These are phyloP conservation scores for Tylopilus felleus DNA, from an alignment of 768 basidiomycete genomes.

Conservation along the genomic window DNA sequence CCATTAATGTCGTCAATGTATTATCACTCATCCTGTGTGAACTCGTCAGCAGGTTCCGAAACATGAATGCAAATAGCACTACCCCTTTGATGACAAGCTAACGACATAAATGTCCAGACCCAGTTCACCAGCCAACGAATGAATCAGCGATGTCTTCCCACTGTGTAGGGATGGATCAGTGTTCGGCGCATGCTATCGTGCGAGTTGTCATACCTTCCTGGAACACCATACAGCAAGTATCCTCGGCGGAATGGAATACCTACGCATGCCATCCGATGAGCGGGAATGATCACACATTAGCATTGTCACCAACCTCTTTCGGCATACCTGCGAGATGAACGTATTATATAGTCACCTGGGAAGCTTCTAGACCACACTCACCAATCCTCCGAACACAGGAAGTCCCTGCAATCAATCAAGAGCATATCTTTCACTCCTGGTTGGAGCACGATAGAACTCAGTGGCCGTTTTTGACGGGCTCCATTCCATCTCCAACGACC, in stretches of 20 bases:
- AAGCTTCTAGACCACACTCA: slow-evolving; percentile 38
- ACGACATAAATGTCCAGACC: slow-evolving; percentile 90
- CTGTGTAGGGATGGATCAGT: slow-evolving; percentile 36
- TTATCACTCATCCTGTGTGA: slow-evolving; percentile 81
- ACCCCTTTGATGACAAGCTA: slow-evolving; percentile 85
- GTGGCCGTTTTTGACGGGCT: slow-evolving; percentile 82
- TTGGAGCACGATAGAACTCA: slow-evolving; percentile 90
- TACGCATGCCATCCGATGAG: slow-evolving; percentile 30
- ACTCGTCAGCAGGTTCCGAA: slow-evolving; percentile 8
- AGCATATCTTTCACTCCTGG: slow-evolving; percentile 92
- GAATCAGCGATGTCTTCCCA: slow-evolving; percentile 84
- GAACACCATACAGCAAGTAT: slow-evolving; percentile 81
- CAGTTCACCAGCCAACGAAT: slow-evolving; percentile 81
- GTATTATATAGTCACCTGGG: slow-evolving; percentile 17
- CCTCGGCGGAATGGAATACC: slow-evolving; percentile 88
- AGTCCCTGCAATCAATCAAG: slow-evolving; percentile 81
- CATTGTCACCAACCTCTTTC: slow-evolving; percentile 69
- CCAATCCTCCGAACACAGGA: slow-evolving; percentile 82
- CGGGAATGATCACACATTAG: slow-evolving; percentile 16
- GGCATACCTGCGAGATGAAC: slow-evolving; percentile 63
- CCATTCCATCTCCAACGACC: slow-evolving; percentile 87
- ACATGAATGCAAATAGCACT: slow-evolving; percentile 22
- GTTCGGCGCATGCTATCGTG: neutral
- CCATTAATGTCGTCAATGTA: slow-evolving; percentile 83
- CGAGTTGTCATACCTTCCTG: slow-evolving; percentile 58